Base-by-base conservation (phyloP, 257 asterid species). In the Linderniella brevidens region DNA sequence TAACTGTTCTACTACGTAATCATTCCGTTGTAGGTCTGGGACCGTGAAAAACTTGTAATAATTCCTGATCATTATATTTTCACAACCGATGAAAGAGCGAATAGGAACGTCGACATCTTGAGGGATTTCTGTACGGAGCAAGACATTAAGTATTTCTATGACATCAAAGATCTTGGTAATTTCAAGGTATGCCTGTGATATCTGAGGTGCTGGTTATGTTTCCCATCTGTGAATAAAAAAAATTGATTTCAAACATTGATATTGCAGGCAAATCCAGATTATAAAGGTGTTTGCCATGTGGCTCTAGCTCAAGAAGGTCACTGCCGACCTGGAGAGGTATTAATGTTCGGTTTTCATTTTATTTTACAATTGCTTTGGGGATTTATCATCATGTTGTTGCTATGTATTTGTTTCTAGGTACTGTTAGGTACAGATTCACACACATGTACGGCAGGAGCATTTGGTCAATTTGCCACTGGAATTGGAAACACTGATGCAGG, bases 221-320 rank as follows among this genome's bases (percentile, higher is more conserved):
- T n/a, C 29, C 2, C 46, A 44, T 47, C 17, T 53, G 40, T 32
- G 11, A 35, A 50, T 40, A 41, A 54, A 49, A 14, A 49, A 57
- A 52, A 2, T 25, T 25, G 43, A 46, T 43, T 16, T 19, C 37
- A 52, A 32, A 29, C 44, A 36, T 13, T 42, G 45, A 56, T 41
- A 43, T 58, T 68, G 41, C 79, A 87, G 95, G 93, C 88, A 38
- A 90, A 90, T 68, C 96, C 93, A 13, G 94, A 90, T 59, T 79
- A 85, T 58, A 90, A 85, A 90, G 99, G 99, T 52, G 99, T 90
- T 25, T 90, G 96, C 74, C 99, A 90, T 59, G 59, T 90, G 25
- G 96, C 96, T 53, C 93, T 90, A 61, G 94, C 99, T 19, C 96
- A 90, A 70, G 99, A 90, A 74, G 99, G 99, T 59, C 94, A 90